Conservation (phyloP, 106 monocot genomes). For the Apostasia shenzhenica region DNA sequence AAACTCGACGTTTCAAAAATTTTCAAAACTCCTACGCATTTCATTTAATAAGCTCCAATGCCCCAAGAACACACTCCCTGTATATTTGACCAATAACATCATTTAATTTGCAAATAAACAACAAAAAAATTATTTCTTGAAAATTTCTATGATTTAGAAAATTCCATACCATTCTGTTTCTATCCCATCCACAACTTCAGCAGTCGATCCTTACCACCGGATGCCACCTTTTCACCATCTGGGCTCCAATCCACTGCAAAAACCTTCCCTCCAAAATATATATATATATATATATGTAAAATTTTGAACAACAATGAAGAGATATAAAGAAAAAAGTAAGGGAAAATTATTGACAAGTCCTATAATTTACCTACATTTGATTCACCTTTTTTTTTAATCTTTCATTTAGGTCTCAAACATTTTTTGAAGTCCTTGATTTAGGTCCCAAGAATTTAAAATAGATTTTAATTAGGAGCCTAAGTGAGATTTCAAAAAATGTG, state of each 20-base stretch:
- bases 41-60: too few species aligned
- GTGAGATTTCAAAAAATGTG: background rate
- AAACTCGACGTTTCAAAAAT: too few species aligned
- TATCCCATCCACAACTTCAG: constrained; percentile 90
- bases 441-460: background rate
- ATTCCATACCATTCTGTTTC: background rate
- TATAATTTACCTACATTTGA: too few species aligned
- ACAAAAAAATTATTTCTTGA: too few species aligned
- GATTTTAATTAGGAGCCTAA: background rate
- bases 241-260: constrained; percentile 93
- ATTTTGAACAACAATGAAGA: background rate
- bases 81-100: too few species aligned
- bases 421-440: background rate
- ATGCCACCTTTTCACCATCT: constrained; percentile 94
- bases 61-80: too few species aligned
- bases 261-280: constrained; percentile 34
- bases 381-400: background rate
- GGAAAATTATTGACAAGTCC: background rate
- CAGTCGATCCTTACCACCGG: constrained; percentile 80
- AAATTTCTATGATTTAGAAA: too few species aligned
- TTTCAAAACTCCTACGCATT: too few species aligned
- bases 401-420: background rate
- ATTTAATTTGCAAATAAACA: too few species aligned
- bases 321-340: background rate
- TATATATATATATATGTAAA: background rate